phyloP scores from a whole-genome alignment of 805 yeast genomes.

The Yarrowia deformans region DNA sequence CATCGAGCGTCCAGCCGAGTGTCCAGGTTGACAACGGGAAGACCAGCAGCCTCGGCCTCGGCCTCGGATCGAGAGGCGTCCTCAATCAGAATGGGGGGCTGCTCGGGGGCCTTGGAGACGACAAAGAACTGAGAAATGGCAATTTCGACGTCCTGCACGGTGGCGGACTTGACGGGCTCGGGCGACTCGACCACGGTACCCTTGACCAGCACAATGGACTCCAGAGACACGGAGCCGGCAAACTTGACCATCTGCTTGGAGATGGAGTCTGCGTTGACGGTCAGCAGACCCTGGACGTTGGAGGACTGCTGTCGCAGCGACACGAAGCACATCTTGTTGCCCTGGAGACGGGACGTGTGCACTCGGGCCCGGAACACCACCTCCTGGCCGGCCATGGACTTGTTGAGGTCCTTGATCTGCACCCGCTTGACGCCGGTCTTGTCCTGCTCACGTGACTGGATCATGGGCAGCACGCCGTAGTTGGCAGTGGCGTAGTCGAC shows the following conservation, averaged over 20 bases:
- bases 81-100: slow-evolving; percentile 92
- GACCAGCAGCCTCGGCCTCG: slow-evolving; percentile 74
- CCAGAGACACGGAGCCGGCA: slow-evolving; percentile 85
- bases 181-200: slow-evolving; percentile 85
- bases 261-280: slow-evolving; percentile 69
- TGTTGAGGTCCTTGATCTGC: slow-evolving; percentile 59
- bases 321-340: slow-evolving; percentile 90
- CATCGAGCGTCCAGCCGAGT: slow-evolving; percentile 95
- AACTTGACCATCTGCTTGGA: slow-evolving; percentile 97
- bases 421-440: slow-evolving; percentile 73
- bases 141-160: slow-evolving; percentile 89
- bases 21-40: slow-evolving; percentile 94
- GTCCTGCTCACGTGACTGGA: slow-evolving; percentile 65
- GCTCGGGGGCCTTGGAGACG: slow-evolving; percentile 87
- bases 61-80: slow-evolving; percentile 97
- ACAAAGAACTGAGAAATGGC: slow-evolving; percentile 74
- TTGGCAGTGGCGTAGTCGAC: slow-evolving; percentile 85
- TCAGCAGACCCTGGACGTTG: slow-evolving; percentile 83
- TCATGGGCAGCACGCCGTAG: slow-evolving; percentile 89
- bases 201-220: slow-evolving; percentile 88
- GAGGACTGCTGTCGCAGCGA: slow-evolving; percentile 90
- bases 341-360: slow-evolving; percentile 92
- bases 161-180: slow-evolving; percentile 86
- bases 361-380: slow-evolving; percentile 92
- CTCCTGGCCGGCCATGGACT: slow-evolving; percentile 72